Base-by-base conservation (phyloP, 805 yeast genomes). In the Teunomyces funiuensis region DNA sequence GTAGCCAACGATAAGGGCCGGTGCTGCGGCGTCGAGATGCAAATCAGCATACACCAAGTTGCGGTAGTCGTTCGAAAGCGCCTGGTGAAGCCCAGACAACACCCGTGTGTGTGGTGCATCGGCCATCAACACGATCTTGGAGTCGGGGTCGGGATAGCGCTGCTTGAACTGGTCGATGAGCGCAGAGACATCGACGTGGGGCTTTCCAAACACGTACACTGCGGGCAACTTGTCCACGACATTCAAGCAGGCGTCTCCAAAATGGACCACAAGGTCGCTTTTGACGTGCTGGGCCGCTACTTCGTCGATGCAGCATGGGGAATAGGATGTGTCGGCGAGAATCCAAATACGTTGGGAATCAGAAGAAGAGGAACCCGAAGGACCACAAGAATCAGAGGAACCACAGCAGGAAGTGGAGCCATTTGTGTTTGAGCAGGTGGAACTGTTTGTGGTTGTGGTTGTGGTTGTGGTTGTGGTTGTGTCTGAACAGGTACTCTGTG, bases 221-320 rank as follows among this genome's bases (percentile, higher is more conserved):
- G 89, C 87, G 0, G 85, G 81, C n/a, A 88, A 58, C 33, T 79
- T 78, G 33, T 78, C 80, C 5, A 88, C 81, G 0, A 89, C 85
- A 51, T 85, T 89, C 56, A 93, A 63, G 61, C 99, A 93, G 0
- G 98, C 91, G 57, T 88, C 95, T 2, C 99, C 99, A 62, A 90
- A 88, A 63, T 93, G 99, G 2, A 90, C 80, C 20, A 93, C 88
- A 4, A 85, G 64, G 48, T 91, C 96, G 5, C 93, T 89, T 5
- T 69, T 58, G 11, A 91, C 95, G 61, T 93, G 99, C 56, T 86
- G 90, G 0, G 97, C 95, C 0, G 99, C 98, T 19, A 91, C 95
- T 56, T 90, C 97, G 61, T 93, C 99, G 8, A 91, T 84, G 65
- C 99, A 93, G 62, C 99, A 93, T 1, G 96, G 74, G 20, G 96